Evolutionary conservation across 2,329 filamentous ascomycete genomes (phyloP), one percentile per base, ranked within the genome.

Genomic region (Botrytis squamosa): DNA sequence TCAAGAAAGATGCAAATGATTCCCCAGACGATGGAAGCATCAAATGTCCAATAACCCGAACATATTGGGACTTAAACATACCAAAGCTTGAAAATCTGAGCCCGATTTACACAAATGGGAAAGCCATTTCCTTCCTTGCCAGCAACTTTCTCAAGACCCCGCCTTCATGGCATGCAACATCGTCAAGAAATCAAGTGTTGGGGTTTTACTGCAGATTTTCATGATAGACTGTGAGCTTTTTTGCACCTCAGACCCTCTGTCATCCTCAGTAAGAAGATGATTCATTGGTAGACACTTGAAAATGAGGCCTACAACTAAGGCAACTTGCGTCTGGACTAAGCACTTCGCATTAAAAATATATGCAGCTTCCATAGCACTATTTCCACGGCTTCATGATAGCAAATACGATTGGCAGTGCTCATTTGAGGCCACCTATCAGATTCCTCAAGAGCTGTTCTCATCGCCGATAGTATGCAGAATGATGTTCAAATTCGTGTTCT

Each of bases 231-330:
- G 29, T 52, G 29, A 38, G 33, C 33, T 38, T 29, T 66, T 38
- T 52, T 38, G 33, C 29, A 52, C 9, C 20, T 20, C 12, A 7
- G 12, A 38, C 16, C 14, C 33, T 52, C 44, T 66, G 22, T 25
- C 44, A 3, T 67, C 14, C 14, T n/a, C 33, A 40, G 29, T 33
- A 67, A 38, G 12, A 38, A 18, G 33, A 10, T 2, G 1, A 12
- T 29, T 38, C 4, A 67, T 52, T 67, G 22, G 64, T 12, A n/a
- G 64, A 36, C 22, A 20, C 14, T 20, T 25, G 14, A 67, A 67
- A 52, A 67, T 67, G 44, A 67, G 44, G 64, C 33, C 64, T 67
- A 67, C 22, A n/a, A n/a, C 18, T 3, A 38, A 67, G 14, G 44
- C 4, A 38, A 29, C 16, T 29, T 52, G 25, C 49, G 12, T n/a